These are phyloP conservation scores for Torulaspora gathmanii DNA, from an alignment of 805 yeast genomes.

Conservation along the genomic window DNA sequence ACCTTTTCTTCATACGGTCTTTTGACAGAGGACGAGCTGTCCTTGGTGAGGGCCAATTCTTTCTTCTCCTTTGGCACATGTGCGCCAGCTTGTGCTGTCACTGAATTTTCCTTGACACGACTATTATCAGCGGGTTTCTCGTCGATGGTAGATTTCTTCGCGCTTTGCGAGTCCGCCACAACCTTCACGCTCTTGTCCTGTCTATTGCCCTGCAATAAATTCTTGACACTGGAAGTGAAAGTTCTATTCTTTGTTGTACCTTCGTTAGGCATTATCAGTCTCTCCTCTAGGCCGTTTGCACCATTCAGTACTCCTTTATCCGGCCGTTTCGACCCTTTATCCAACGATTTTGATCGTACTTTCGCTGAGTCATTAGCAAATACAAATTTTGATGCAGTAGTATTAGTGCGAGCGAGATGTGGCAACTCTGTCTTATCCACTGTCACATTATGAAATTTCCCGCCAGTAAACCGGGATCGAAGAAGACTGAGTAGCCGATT, in stretches of 20 bases:
- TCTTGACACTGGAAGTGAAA: conserved; percentile 6
- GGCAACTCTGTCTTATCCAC: conserved; percentile 6
- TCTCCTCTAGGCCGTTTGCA: not conserved
- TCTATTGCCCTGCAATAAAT: conserved; percentile 3
- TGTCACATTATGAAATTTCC: conserved; percentile 10
- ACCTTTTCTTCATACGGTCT: no score
- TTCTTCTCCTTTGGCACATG: not conserved
- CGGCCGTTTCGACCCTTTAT: not conserved
- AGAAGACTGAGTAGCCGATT: conserved; percentile 9
- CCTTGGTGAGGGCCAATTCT: no score
- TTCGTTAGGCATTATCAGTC: not conserved
- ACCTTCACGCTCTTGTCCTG: not conserved
- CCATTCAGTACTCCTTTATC: not conserved
- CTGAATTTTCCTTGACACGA: no score
- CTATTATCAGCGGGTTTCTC: not conserved
- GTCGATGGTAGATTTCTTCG: not conserved
- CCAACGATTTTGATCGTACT: conserved; percentile 5
- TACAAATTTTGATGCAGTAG: conserved; percentile 3
- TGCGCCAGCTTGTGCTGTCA: no score
- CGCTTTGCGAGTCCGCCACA: not conserved
- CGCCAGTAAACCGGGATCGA: conserved; percentile 11
- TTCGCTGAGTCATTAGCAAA: conserved; percentile 7
- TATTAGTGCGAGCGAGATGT: conserved; percentile 1
- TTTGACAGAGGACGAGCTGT: no score
- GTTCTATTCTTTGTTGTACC: not conserved